phyloP scores from a whole-genome alignment of 2,329 filamentous ascomycete species.

The Colletotrichum salicis region DNA sequence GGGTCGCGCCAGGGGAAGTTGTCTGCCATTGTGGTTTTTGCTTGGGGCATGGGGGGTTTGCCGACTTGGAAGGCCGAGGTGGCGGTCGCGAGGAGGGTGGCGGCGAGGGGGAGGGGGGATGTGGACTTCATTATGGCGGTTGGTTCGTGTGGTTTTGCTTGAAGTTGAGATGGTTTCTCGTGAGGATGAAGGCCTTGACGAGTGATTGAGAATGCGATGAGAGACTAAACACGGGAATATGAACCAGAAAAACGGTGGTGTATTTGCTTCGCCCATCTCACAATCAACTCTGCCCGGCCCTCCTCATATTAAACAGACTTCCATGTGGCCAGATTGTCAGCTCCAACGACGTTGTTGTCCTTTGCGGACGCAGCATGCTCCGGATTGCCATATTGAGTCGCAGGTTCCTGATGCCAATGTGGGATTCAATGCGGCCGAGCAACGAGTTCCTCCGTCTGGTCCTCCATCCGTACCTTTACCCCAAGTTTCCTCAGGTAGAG shows the following conservation, averaged over 20 bases:
- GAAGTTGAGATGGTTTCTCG: constrained; percentile 6
- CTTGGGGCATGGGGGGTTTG: constrained; percentile 39
- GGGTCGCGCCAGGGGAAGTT: constrained; percentile 56
- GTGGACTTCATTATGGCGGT: constrained; percentile 4
- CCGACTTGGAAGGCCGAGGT: constrained; percentile 43
- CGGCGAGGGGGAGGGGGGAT: constrained; percentile 6
- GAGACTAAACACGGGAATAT: background rate
- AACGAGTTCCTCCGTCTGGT: constrained; percentile 6
- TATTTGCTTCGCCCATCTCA: background rate
- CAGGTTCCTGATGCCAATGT: constrained; percentile 5
- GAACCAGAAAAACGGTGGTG: background rate
- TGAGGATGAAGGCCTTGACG: background rate
- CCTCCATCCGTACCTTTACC: background rate
- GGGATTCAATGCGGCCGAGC: constrained; percentile 6
- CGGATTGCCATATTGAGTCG: constrained; percentile 41
- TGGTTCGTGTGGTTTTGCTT: too few relatives aligned
- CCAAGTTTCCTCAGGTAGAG: background rate
- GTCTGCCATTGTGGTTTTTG: constrained; percentile 48
- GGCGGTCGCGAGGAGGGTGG: constrained; percentile 30
- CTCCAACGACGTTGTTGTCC: constrained; percentile 43
- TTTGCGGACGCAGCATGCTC: constrained; percentile 44
- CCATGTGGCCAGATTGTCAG: constrained; percentile 22
- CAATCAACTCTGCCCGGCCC: background rate
- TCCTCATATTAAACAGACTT: constrained; percentile 21
- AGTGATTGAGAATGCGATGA: background rate